Conservation (phyloP, 495 filamentous ascomycete species). For the Tuber microsphaerosporum region DNA sequence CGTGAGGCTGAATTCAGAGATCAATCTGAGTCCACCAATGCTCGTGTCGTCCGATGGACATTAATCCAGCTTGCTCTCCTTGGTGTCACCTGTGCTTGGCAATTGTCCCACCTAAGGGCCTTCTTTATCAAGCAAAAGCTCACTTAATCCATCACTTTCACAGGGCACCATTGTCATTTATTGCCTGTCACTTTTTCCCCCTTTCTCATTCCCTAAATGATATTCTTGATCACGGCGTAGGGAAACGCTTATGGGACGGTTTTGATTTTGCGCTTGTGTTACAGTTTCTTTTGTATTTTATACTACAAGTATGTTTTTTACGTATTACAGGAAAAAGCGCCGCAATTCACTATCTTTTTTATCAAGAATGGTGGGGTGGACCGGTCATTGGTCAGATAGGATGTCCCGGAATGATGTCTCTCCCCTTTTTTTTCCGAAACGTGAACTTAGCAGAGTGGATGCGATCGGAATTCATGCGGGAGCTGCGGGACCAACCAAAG, state of each 20-base stretch:
- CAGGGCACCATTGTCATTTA: neutral
- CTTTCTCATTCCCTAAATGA: neutral
- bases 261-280: neutral
- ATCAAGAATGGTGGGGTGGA: neutral
- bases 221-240: neutral
- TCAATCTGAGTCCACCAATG: constrained; percentile 89
- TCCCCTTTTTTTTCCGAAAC: neutral
- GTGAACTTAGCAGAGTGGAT: neutral
- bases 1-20: constrained; percentile 97
- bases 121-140: constrained; percentile 99
- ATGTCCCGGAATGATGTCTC: neutral
- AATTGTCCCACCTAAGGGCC: constrained; percentile 83
- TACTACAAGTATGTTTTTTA: neutral
- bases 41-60: constrained; percentile 88
- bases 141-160: constrained; percentile 49
- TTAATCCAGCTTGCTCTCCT: constrained; percentile 83
- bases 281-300: neutral
- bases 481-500: neutral
- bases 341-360: neutral
- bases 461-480: neutral
- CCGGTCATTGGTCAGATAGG: neutral
- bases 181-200: neutral
- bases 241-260: neutral
- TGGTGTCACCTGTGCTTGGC: constrained; percentile 90
- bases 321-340: neutral